phyloP scores from a whole-genome alignment of 2,329 filamentous ascomycete genomes.

The Fusarium sp. region DNA sequence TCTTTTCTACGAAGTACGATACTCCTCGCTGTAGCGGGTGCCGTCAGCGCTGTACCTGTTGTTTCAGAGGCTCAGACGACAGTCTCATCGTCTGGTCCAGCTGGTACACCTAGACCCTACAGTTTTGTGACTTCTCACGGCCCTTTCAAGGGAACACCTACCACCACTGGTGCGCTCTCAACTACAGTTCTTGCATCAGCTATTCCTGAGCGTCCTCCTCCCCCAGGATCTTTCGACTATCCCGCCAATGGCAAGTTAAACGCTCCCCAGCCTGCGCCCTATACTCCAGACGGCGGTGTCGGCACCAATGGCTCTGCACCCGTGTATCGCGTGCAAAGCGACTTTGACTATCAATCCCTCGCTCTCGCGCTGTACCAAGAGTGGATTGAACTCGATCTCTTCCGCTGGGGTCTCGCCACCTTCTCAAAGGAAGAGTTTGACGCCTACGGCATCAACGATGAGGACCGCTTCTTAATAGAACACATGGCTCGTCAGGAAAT shows the following conservation, averaged over 20 bases:
- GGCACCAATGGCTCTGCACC: constrained; percentile 82
- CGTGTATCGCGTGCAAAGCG: constrained; percentile 80
- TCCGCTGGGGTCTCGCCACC: constrained; percentile 77
- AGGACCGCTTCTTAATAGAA: constrained; percentile 76
- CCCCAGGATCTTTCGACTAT: constrained; percentile 73
- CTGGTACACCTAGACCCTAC: constrained; percentile 47
- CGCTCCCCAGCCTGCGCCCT: constrained; percentile 75
- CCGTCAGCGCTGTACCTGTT: constrained; percentile 46
- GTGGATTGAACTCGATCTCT: constrained; percentile 86
- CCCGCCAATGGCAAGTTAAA: constrained; percentile 76
- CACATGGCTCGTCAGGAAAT: constrained; percentile 83
- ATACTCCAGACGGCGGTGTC: constrained; percentile 75
- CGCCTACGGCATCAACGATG: constrained; percentile 71
- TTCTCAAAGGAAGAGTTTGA: constrained; percentile 77
- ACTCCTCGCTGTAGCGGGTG: constrained; percentile 23
- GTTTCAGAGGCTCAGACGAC: constrained; percentile 51
- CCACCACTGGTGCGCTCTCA: constrained; percentile 74
- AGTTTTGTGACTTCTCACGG: constrained; percentile 74
- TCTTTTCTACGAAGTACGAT: constrained; percentile 1
- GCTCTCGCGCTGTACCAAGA: constrained; percentile 81
- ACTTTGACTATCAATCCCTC: constrained; percentile 85
- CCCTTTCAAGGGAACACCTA: constrained; percentile 70
- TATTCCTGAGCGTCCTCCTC: constrained; percentile 66
- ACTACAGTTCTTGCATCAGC: constrained; percentile 66
- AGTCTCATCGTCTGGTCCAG: constrained; percentile 44